A percentile compares a stretch with the other conserved stretches of the same genome.
Evolutionary conservation across 2,329 filamentous ascomycete species (phyloP).

Genomic region (Sporothrix humicola): DNA sequence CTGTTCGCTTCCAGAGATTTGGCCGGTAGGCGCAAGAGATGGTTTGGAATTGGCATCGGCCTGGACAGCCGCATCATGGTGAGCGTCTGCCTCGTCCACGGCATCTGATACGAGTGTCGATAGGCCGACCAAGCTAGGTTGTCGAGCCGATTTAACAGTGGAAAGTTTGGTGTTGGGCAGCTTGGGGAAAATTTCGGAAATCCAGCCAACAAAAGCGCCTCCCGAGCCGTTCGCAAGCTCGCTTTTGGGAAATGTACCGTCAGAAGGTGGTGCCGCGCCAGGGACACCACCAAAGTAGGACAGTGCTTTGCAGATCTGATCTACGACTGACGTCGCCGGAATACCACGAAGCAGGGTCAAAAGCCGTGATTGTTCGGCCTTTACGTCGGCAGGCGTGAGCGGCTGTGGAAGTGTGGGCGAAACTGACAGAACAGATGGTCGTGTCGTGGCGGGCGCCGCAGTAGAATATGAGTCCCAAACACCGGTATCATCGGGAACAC

Average conservation of each 20-base stretch:
- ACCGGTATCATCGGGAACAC: conserved; percentile 42
- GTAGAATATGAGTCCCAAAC: conserved; percentile 33
- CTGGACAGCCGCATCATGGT: neutral
- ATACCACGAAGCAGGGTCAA: conserved; percentile 62
- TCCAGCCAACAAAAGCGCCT: conserved; percentile 64
- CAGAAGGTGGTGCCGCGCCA: conserved; percentile 57
- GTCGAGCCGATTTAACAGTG: conserved; percentile 16
- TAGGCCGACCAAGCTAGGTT: conserved; percentile 11
- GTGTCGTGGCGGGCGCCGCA: conserved; percentile 2
- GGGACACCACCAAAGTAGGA: conserved; percentile 68
- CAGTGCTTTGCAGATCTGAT: conserved; percentile 66
- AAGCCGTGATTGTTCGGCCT: conserved; percentile 64
- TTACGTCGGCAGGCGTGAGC: conserved; percentile 57
- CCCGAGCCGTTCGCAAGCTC: conserved; percentile 62
- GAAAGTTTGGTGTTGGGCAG: conserved; percentile 35
- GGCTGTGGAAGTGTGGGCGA: neutral
- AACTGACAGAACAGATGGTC: conserved; percentile 33
- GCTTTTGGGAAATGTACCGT: conserved; percentile 61
- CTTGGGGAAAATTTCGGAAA: conserved; percentile 66
- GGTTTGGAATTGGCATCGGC: neutral
- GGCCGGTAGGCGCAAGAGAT: neutral
- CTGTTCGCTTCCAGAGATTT: neutral
- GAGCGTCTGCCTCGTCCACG: neutral
- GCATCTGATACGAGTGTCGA: neutral
- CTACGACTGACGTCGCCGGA: conserved; percentile 62